Base-by-base conservation (phyloP, 2,329 filamentous ascomycete species). In the Chrysosporium queenslandicum region DNA sequence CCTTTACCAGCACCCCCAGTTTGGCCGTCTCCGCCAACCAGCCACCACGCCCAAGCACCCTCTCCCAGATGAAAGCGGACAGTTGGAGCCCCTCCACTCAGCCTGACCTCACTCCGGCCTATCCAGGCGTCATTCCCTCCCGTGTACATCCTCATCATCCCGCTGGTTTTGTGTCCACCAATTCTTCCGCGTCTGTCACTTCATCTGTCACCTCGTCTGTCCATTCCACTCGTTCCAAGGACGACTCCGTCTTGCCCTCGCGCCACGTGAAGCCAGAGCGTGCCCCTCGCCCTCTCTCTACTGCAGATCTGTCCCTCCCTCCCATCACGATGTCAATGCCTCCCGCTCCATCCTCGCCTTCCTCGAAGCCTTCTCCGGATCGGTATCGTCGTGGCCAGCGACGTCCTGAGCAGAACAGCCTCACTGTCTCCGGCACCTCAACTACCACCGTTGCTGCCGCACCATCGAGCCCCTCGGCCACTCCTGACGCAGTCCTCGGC, bases 351-450 rank as follows among this genome's bases (percentile, higher is more conserved):
- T 73, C 77, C 49, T 77, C 82, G 39, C 74, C 77, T 3, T 74
- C 80, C 20, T 69, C 74, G 42, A 89, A 88, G 62, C 74, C 82
- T 20, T 82, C 86, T 1, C 87, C 87, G 1, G 89, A 95, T 66
- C 81, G 91, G 54, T 96, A 96, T 66, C 80, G 89, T 61, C 83
- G 89, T 55, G 76, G 76, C 52, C 74, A 77, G 53, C 78, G 79
- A 58, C 74, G 79, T 55, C 69, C 72, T 14, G 80, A 81, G 58
- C 52, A 32, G 12, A 21, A 18, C 16, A 54, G 30, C 4, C 40
- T 50, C 25, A 36, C 25, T 18, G 37, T 21, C 2, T 29, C 37
- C 37, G 37, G 45, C 9, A 50, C 45, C n/a, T 46, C 30, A 21
- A 39, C n/a, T n/a, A n/a, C 18, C n/a, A 49, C 34, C 21, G 39